Evolutionary conservation across 441 rosid genomes (phyloP).

Genomic region (Populus hybrid): DNA sequence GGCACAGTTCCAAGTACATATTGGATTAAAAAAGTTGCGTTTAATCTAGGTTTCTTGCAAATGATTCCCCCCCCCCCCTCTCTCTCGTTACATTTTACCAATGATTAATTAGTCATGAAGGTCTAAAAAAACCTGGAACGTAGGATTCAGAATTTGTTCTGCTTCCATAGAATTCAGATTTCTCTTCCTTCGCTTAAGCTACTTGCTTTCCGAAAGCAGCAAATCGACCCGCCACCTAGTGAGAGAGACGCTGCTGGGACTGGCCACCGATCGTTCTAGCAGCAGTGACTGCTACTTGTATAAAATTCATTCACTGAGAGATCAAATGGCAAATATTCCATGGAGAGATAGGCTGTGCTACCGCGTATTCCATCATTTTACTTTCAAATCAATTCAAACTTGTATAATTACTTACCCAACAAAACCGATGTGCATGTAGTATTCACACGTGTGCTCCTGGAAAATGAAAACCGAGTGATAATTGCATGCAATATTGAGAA

Average conservation of each 20-base stretch:
- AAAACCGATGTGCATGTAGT: constrained; percentile 9
- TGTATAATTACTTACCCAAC: background rate
- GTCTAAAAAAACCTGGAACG: no score
- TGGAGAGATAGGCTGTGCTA: background rate
- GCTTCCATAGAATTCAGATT: no score
- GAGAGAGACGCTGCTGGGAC: background rate
- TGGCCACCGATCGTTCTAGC: background rate
- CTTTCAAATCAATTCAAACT: constrained; percentile 23
- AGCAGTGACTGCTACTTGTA: background rate
- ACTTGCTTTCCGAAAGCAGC: no score
- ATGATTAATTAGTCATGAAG: background rate
- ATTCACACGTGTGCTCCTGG: constrained; percentile 52
- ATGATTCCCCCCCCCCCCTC: background rate
- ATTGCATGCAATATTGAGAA: constrained; percentile 27
- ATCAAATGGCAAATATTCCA: constrained; percentile 3
- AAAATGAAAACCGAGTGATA: constrained; percentile 15
- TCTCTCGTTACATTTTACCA: background rate
- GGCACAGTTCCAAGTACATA: constrained; percentile 16
- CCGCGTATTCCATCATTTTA: background rate
- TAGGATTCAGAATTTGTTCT: no score
- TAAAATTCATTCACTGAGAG: background rate
- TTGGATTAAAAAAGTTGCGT: constrained; percentile 14
- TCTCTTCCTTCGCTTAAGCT: no score
- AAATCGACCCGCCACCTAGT: background rate
- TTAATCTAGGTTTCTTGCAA: constrained; percentile 12